phyloP scores from a whole-genome alignment of 2,329 filamentous ascomycete species.

The Emergomyces pasteurianus region DNA sequence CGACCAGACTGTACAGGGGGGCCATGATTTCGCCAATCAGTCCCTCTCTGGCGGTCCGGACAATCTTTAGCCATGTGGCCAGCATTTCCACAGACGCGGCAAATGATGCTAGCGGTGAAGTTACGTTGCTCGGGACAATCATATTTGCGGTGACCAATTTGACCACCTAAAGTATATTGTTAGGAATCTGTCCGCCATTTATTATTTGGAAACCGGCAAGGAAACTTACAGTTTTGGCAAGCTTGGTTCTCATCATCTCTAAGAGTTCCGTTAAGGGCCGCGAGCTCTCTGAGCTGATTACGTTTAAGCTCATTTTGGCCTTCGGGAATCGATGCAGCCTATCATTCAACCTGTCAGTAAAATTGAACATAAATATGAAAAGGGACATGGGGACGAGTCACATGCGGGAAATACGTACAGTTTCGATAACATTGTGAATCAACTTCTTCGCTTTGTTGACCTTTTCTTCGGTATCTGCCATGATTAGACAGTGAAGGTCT shows the following conservation, averaged over 20 bases:
- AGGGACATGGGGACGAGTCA: not conserved
- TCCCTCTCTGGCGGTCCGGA: constrained; percentile 82
- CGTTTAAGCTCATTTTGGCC: constrained; percentile 98
- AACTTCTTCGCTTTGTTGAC: constrained; percentile 98
- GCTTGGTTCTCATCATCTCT: constrained; percentile 99
- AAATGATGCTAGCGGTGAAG: constrained; percentile 98
- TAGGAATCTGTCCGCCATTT: not conserved
- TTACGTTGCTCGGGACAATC: constrained; percentile 97
- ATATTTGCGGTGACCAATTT: constrained; percentile 98
- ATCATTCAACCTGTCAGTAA: constrained; percentile 18
- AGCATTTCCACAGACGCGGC: constrained; percentile 92
- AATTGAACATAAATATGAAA: not conserved
- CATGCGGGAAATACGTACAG: constrained; percentile 48
- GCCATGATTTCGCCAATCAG: constrained; percentile 79
- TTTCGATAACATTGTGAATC: constrained; percentile 98
- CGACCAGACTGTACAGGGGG: constrained; percentile 35
- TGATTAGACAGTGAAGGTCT: constrained; percentile 96
- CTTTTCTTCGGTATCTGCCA: constrained; percentile 99
- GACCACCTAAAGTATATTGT: constrained; percentile 48
- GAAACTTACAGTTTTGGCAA: constrained; percentile 74
- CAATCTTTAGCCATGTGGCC: constrained; percentile 98
- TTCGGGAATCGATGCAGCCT: constrained; percentile 97
- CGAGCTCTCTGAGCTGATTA: constrained; percentile 94
- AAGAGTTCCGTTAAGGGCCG: constrained; percentile 94
- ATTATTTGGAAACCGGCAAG: not conserved